Evolutionary conservation across 2,329 filamentous ascomycete genomes (phyloP).

Genomic region (Beauveria asiatica): DNA sequence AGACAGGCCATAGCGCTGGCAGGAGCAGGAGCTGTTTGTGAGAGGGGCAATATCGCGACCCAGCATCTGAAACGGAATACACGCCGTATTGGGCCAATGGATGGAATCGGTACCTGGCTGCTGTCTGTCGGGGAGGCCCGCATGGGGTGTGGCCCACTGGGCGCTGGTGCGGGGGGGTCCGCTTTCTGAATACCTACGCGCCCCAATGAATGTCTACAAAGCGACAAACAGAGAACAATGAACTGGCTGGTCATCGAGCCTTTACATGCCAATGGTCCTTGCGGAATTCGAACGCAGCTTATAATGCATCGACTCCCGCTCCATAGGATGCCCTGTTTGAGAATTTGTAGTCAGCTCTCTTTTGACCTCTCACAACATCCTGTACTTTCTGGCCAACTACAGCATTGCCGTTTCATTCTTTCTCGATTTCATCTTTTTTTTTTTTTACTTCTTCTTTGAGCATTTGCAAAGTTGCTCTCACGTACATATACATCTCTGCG

Average conservation of each 20-base stretch:
- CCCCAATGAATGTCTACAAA: background rate
- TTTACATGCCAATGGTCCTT: background rate
- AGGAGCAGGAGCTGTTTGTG: background rate
- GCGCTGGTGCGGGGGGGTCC: background rate
- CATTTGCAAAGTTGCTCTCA: background rate
- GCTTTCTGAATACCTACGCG: conserved; percentile 6
- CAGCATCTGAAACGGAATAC: conserved; percentile 3
- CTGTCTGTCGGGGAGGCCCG: background rate
- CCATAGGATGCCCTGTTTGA: background rate
- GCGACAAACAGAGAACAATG: conserved; percentile 8
- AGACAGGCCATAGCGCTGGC: background rate
- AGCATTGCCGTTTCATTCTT: background rate
- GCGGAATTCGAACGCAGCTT: background rate
- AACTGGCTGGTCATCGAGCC: background rate
- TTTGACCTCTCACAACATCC: background rate
- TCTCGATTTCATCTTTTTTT: background rate
- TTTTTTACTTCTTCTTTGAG: background rate
- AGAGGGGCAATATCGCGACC: background rate
- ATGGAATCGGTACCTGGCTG: background rate
- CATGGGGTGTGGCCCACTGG: conserved; percentile 3
- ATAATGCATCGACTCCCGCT: conserved; percentile 1
- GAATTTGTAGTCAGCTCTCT: background rate
- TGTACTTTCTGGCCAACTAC: background rate
- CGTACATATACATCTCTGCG: background rate
- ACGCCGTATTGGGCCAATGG: conserved; percentile 2